phyloP scores from a whole-genome alignment of 2,329 filamentous ascomycete genomes.

The Sphaerostilbella broomeana region DNA sequence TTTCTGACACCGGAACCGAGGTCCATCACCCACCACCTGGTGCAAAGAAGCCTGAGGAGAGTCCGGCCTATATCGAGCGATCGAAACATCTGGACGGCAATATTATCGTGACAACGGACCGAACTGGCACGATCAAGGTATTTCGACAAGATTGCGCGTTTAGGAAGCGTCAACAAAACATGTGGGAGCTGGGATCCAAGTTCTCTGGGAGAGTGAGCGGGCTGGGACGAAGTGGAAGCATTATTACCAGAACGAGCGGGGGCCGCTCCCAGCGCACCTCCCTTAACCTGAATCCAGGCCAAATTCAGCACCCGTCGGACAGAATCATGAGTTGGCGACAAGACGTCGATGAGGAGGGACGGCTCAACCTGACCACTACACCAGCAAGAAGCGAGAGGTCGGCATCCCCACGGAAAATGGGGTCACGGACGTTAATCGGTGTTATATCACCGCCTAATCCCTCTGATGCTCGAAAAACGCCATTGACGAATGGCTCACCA shows the following conservation, averaged over 20 bases:
- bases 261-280: slow-evolving; percentile 50
- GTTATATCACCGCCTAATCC: slow-evolving; percentile 33
- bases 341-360: slow-evolving; percentile 41
- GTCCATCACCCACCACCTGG: slow-evolving; percentile 19
- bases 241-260: slow-evolving; percentile 47
- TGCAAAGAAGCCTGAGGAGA: slow-evolving; percentile 53
- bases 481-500: slow-evolving; percentile 29
- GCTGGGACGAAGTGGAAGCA: slow-evolving; percentile 52
- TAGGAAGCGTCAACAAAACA: slow-evolving; percentile 66
- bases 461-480: slow-evolving; percentile 40
- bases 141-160: slow-evolving; percentile 93
- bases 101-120: slow-evolving; percentile 88
- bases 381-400: slow-evolving; percentile 47
- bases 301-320: slow-evolving; percentile 47
- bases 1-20: slow-evolving; percentile 31
- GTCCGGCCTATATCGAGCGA: slow-evolving; percentile 69
- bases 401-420: slow-evolving; percentile 47
- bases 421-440: no score
- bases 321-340: slow-evolving; percentile 87
- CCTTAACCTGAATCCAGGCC: slow-evolving; percentile 32
- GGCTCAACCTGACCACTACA: slow-evolving; percentile 33
- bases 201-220: slow-evolving; percentile 64
- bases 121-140: slow-evolving; percentile 82
- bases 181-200: slow-evolving; percentile 70
- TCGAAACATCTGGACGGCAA: slow-evolving; percentile 73